Evolutionary conservation across 495 filamentous ascomycete species (phyloP).

Genomic region (Aspergillus ostianus): DNA sequence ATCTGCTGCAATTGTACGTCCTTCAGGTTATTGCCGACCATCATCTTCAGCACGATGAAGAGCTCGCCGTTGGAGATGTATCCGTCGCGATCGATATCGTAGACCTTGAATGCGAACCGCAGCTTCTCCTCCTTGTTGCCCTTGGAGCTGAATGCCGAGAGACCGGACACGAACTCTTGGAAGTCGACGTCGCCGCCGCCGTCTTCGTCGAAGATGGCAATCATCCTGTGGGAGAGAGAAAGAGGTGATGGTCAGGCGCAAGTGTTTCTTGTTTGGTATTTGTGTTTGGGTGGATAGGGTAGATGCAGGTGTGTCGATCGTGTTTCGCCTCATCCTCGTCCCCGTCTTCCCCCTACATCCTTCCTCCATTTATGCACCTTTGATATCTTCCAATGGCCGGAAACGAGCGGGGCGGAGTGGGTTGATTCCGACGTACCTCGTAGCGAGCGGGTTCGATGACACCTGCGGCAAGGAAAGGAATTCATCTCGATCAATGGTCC

Average conservation of each 20-base stretch:
- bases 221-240: slow-evolving; percentile 64
- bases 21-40: slow-evolving; percentile 99
- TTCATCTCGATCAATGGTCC: slow-evolving; percentile 97
- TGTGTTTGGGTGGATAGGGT: too few species aligned
- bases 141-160: slow-evolving; percentile 94
- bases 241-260: background rate
- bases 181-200: slow-evolving; percentile 98
- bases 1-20: slow-evolving; percentile 94
- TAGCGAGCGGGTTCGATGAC: slow-evolving; percentile 95
- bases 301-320: background rate
- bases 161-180: slow-evolving; percentile 95
- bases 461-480: slow-evolving; percentile 97
- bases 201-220: slow-evolving; percentile 99
- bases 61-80: slow-evolving; percentile 99
- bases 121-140: slow-evolving; percentile 99
- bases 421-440: slow-evolving; percentile 56
- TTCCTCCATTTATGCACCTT: too few species aligned
- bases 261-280: background rate
- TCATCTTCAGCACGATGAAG: slow-evolving; percentile 99
- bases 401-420: background rate
- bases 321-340: too few species aligned
- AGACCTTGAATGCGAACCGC: slow-evolving; percentile 97
- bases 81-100: slow-evolving; percentile 98
- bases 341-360: too few species aligned
- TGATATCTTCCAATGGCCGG: too few species aligned